Evolutionary conservation across 2,329 filamentous ascomycete genomes (phyloP).

Genomic region (Diaporthe sp.): DNA sequence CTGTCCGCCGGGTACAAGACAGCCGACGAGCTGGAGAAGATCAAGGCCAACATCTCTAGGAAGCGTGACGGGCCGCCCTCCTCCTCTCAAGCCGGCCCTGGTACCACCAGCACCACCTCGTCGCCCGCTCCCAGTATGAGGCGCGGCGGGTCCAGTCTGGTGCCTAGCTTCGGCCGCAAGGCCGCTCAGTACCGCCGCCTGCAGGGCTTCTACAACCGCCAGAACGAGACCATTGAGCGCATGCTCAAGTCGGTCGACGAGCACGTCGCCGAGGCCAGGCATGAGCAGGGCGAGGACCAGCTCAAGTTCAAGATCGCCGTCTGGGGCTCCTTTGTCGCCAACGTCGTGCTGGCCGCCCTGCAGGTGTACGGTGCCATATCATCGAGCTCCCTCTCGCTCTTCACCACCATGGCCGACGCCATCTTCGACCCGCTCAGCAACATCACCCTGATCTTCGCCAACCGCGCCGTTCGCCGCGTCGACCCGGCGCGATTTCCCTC

Average conservation of each 20-base stretch:
- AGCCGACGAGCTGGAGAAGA: conserved; percentile 77
- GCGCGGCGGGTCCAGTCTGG: conserved; percentile 40
- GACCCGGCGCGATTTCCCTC: conserved; percentile 89
- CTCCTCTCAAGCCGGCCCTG: conserved; percentile 40
- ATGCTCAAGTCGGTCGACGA: conserved; percentile 94
- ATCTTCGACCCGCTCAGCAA: conserved; percentile 95
- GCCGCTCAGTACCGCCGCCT: conserved; percentile 56
- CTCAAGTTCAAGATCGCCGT: conserved; percentile 77
- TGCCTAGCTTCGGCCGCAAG: conserved; percentile 45
- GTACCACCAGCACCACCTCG: conserved; percentile 25
- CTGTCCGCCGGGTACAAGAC: conserved; percentile 84
- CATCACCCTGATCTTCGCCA: conserved; percentile 84
- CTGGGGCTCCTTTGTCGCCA: conserved; percentile 79
- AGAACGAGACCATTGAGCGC: conserved; percentile 94
- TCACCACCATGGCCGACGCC: conserved; percentile 97
- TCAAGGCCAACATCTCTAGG: conserved; percentile 82
- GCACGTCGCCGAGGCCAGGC: conserved; percentile 83
- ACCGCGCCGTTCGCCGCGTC: conserved; percentile 88
- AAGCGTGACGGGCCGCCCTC: conserved; percentile 67
- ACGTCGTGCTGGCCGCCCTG: conserved; percentile 79
- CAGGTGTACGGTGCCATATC: conserved; percentile 91
- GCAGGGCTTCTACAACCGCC: conserved; percentile 85
- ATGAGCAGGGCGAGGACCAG: conserved; percentile 84
- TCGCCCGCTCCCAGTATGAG: conserved; percentile 31
- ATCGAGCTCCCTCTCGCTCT: conserved; percentile 91